These are phyloP conservation scores for Podaxis sp. DNA, from an alignment of 768 basidiomycete species.

Conservation along the genomic window DNA sequence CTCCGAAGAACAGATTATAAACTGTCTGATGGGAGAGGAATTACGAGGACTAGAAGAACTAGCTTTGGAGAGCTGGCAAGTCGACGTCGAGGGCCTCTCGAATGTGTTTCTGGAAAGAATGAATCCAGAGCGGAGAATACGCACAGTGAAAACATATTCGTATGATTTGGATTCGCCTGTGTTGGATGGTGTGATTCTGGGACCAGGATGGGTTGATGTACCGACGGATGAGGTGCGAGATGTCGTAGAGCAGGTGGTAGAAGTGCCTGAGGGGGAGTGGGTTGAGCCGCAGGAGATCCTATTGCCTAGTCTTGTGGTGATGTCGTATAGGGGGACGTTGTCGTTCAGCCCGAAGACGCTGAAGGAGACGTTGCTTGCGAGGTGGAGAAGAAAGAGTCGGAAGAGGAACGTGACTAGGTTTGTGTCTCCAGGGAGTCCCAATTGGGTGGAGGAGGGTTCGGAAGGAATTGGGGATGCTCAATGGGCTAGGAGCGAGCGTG, in stretches of 20 bases:
- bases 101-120: constrained; percentile 9
- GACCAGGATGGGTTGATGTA: constrained; percentile 1
- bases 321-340: constrained; percentile 7
- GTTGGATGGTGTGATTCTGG: neutral
- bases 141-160: constrained; percentile 8
- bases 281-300: constrained; percentile 8
- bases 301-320: constrained; percentile 2
- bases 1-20: constrained; percentile 8
- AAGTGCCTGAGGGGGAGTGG: constrained; percentile 5
- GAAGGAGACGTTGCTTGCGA: constrained; percentile 3
- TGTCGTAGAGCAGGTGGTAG: neutral
- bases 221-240: constrained; percentile 10
- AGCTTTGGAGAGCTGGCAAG: constrained; percentile 13
- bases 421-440: neutral
- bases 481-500: neutral
- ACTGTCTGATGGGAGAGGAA: neutral
- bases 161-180: neutral
- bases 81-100: constrained; percentile 10
- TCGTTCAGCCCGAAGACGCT: constrained; percentile 1
- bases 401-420: neutral
- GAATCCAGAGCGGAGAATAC: constrained; percentile 13
- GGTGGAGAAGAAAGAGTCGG: constrained; percentile 7
- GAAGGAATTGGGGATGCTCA: neutral
- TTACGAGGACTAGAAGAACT: constrained; percentile 1
- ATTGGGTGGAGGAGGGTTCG: neutral